phyloP scores from a whole-genome alignment of 2,329 filamentous ascomycete species.

The Tolypocladium capitatum region DNA sequence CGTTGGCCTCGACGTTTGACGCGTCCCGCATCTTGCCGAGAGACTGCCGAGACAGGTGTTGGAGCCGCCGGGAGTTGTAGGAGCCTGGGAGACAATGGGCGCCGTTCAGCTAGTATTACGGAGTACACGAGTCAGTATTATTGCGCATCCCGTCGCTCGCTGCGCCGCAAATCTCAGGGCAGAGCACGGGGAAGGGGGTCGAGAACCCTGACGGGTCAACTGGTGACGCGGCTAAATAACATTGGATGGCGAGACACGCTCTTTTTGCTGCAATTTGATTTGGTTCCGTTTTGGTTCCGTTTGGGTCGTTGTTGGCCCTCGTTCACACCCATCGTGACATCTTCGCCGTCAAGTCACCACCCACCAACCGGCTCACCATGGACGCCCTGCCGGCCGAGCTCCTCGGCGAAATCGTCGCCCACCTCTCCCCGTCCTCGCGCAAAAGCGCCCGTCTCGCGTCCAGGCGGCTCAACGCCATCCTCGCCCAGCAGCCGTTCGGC shows the following conservation, averaged over 20 bases:
- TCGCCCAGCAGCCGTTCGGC: constrained; percentile 14
- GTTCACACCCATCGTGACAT: neutral
- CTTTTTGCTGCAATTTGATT: no score
- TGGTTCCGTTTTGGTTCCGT: no score
- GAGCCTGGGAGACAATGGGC: neutral
- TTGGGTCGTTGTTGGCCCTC: neutral
- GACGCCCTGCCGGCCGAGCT: constrained; percentile 18
- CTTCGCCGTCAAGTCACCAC: neutral
- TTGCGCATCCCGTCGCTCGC: neutral
- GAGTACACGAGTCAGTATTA: neutral
- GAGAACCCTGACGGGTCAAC: neutral
- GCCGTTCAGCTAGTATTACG: neutral
- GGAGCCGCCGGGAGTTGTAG: no score
- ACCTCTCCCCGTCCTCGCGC: constrained; percentile 10
- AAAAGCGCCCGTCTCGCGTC: constrained; percentile 18
- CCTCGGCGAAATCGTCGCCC: constrained; percentile 13
- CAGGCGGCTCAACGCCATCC: constrained; percentile 17
- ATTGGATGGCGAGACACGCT: no score
- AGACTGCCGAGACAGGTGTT: no score
- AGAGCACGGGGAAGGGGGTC: no score
- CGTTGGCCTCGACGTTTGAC: neutral
- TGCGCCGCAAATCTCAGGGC: no score
- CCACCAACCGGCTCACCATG: constrained; percentile 10
- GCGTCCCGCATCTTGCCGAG: no score
- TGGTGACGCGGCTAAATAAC: no score